Evolutionary conservation across 805 yeast species (phyloP), one percentile per base, ranked within the genome.

Genomic region (Ogataea populi-albae): DNA sequence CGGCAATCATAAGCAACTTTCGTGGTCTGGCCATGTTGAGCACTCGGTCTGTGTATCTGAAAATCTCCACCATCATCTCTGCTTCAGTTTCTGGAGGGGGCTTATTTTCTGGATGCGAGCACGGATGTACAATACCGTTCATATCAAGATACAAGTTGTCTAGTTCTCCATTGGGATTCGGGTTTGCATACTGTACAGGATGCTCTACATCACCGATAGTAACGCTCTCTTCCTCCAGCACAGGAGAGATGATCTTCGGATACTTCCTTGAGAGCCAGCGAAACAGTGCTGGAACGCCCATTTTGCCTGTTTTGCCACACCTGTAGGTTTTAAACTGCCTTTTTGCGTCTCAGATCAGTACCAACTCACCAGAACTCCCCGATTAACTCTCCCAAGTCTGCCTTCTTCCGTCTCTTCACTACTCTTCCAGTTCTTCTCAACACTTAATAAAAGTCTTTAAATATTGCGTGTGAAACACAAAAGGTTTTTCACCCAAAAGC

Each of bases 91-190:
- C 94, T 9, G 99, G 99, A 0, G 98, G 82, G 0, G 96, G 96
- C 49, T 82, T 82, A 48, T 91, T 85, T 55, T 91, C 98, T 1
- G 99, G 99, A 61, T 93, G 99, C 2, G 97, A 83, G 69, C 98
- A 93, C 1, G 98, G 98, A 67, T 93, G 99, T 4, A 93, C 98
- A 55, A 93, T 93, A 68, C 98, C 98, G 58, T 93, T 93, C 98
- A 93, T 93, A 64, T 93, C 99, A 45, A 93, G 68, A 57, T 93
- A 93, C 33, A 93, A 62, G 57, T 93, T 93, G 58, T 93, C 98
- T 31, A 88, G 65, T 64, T 93, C 99, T 18, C 98, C 98, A 62
- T 93, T 93, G 3, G 95, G 95, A 58, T 93, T 93, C 9, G 93
- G 81, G 34, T 77, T 75, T 15, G 77, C 55, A 57, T 85, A 88